Evolutionary conservation across 2,329 filamentous ascomycete genomes (phyloP).

Genomic region (Neofusicoccum ribis): DNA sequence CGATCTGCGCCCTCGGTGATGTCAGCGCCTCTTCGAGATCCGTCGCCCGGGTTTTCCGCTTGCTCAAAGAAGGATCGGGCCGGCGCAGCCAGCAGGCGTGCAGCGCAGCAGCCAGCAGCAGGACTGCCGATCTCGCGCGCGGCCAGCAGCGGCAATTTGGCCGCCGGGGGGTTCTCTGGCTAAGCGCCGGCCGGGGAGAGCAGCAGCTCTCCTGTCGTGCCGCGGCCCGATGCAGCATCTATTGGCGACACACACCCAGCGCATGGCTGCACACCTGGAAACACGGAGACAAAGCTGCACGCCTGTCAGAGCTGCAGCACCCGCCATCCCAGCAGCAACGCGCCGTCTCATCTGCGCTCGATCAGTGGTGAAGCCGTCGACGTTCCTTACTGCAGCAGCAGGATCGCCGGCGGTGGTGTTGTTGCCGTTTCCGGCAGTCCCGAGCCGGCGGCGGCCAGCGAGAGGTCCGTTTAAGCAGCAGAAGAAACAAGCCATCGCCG

Average conservation of each 20-base stretch:
- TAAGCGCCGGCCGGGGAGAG: not conserved
- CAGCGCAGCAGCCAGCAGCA: not conserved
- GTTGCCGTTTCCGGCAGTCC: not conserved
- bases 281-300: not conserved
- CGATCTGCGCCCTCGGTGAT: too few relatives aligned
- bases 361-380: too few relatives aligned
- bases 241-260: constrained; percentile 1
- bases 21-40: not conserved
- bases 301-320: not conserved
- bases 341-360: too few relatives aligned
- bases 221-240: not conserved
- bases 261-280: not conserved
- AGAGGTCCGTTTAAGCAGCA: constrained; percentile 6
- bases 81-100: not conserved
- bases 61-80: not conserved
- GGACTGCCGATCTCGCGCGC: too few relatives aligned
- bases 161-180: too few relatives aligned
- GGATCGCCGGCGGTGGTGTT: too few relatives aligned
- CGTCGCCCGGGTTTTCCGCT: not conserved
- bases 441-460: too few relatives aligned
- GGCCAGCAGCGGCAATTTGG: too few relatives aligned
- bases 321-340: too few relatives aligned
- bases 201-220: not conserved
- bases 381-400: too few relatives aligned
- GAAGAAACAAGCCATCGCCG: constrained; percentile 1